Conservation (phyloP, 1,284 basidiomycete genomes). For the Naganishia liquefaciens region DNA sequence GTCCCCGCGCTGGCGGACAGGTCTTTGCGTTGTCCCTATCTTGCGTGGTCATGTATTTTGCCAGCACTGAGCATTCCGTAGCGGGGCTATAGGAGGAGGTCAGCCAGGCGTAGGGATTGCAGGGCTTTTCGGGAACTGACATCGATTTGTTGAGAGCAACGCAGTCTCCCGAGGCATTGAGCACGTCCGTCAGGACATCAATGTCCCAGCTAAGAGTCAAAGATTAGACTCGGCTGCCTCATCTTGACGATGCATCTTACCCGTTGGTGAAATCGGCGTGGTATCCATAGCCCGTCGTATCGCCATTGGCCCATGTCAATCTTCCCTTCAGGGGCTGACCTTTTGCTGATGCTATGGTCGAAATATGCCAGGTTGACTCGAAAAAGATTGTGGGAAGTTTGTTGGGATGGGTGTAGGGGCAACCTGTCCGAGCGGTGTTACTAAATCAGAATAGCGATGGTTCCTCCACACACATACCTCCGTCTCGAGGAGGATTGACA, state of each 20-base stretch:
- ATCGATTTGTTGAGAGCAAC: constrained; percentile 28
- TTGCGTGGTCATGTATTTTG: constrained; percentile 36
- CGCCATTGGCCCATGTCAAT: constrained; percentile 49
- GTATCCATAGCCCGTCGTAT: constrained; percentile 46
- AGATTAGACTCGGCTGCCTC: not conserved
- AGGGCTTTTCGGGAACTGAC: not conserved
- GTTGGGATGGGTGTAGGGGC: constrained; percentile 41
- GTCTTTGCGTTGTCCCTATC: constrained; percentile 32
- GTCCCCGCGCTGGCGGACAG: constrained; percentile 41
- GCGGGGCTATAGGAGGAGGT: constrained; percentile 28
- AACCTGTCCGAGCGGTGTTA: not conserved
- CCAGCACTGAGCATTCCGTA: constrained; percentile 39
- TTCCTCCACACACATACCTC: constrained; percentile 1
- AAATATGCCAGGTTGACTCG: constrained; percentile 40
- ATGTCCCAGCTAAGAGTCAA: constrained; percentile 39
- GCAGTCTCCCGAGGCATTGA: constrained; percentile 42
- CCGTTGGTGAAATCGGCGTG: constrained; percentile 44
- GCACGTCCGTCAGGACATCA: constrained; percentile 37
- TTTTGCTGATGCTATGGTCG: constrained; percentile 3
- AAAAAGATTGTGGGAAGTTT: constrained; percentile 46
- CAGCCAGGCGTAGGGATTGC: not conserved
- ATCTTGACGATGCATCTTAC: not conserved
- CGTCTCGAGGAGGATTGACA: constrained; percentile 9
- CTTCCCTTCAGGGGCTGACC: constrained; percentile 36
- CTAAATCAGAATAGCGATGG: not conserved